A percentile compares a stretch with the other conserved stretches of the same genome.
phyloP scores from a whole-genome alignment of 2,329 filamentous ascomycete genomes.

The Neoarthrinium moseri region DNA sequence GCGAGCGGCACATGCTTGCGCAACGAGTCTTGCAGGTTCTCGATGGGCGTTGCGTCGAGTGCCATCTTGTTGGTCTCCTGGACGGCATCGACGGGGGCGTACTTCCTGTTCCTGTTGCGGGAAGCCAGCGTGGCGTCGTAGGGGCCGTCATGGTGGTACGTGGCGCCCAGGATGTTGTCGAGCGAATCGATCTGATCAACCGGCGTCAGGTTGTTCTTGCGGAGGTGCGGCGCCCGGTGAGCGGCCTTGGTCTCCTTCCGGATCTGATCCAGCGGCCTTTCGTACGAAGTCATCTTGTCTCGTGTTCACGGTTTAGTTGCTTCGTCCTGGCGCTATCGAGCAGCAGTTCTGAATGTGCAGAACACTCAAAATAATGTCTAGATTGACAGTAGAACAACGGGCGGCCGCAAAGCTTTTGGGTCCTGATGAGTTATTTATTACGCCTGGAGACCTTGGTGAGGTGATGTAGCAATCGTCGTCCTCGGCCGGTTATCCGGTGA shows the following conservation, averaged over 20 bases:
- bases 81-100: constrained; percentile 76
- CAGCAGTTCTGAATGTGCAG: too few relatives aligned
- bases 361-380: too few relatives aligned
- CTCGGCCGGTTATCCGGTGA: too few relatives aligned
- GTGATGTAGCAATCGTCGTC: too few relatives aligned
- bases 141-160: constrained; percentile 87
- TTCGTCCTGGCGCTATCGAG: too few relatives aligned
- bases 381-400: too few relatives aligned
- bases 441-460: too few relatives aligned
- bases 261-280: constrained; percentile 67
- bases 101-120: constrained; percentile 63
- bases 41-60: constrained; percentile 74
- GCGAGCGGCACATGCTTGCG: constrained; percentile 75
- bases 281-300: constrained; percentile 54
- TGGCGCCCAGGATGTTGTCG: constrained; percentile 59
- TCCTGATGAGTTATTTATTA: too few relatives aligned
- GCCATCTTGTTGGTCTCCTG: constrained; percentile 72
- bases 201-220: constrained; percentile 63
- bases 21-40: constrained; percentile 75
- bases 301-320: background rate
- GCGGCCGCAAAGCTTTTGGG: too few relatives aligned
- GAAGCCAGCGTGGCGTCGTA: constrained; percentile 80
- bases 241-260: constrained; percentile 62
- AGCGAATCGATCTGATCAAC: constrained; percentile 81
- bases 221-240: constrained; percentile 65